Percentiles rank a stretch among this genome's conserved stretches.
These are phyloP conservation scores for Phascolomyces articulosus DNA, from an alignment of 371 early-diverging fungal species.

Conservation along the genomic window DNA sequence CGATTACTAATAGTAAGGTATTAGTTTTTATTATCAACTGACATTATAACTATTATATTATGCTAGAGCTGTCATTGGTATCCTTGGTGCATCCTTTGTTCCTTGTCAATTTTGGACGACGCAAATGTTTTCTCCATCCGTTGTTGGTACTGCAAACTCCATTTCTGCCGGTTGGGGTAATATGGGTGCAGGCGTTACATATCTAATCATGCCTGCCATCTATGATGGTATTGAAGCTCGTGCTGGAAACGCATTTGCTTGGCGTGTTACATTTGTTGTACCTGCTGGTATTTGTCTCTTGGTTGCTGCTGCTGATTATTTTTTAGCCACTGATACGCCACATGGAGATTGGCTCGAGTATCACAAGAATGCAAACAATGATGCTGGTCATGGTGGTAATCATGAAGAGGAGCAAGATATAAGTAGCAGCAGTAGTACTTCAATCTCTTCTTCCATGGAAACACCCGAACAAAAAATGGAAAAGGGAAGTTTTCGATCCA, in stretches of 20 bases:
- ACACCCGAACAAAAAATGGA: neutral
- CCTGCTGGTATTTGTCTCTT: constrained; percentile 48
- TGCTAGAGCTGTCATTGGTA: constrained; percentile 48
- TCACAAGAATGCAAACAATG: neutral
- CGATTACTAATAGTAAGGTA: no score
- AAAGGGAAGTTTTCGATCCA: neutral
- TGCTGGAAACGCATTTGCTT: constrained; percentile 27
- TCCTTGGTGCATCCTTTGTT: constrained; percentile 67
- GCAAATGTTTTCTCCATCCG: constrained; percentile 50
- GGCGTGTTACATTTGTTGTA: constrained; percentile 48
- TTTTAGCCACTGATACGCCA: constrained; percentile 50
- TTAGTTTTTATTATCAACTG: no score
- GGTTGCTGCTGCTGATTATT: constrained; percentile 35
- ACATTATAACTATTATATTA: neutral
- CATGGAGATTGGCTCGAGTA: constrained; percentile 35
- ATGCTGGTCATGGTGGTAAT: no score
- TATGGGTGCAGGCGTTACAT: constrained; percentile 67
- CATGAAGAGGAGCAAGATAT: neutral
- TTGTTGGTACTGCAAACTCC: constrained; percentile 70
- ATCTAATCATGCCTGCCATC: constrained; percentile 58
- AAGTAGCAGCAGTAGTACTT: neutral
- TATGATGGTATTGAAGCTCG: constrained; percentile 33
- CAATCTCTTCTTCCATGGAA: neutral
- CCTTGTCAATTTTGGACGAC: constrained; percentile 74
- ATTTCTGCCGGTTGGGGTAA: constrained; percentile 70